Percentiles rank a stretch among this genome's conserved stretches.
These are phyloP conservation scores for Phytophthora fragariaefolia DNA, from an alignment of 352 stramenopile genomes.

Conservation along the genomic window DNA sequence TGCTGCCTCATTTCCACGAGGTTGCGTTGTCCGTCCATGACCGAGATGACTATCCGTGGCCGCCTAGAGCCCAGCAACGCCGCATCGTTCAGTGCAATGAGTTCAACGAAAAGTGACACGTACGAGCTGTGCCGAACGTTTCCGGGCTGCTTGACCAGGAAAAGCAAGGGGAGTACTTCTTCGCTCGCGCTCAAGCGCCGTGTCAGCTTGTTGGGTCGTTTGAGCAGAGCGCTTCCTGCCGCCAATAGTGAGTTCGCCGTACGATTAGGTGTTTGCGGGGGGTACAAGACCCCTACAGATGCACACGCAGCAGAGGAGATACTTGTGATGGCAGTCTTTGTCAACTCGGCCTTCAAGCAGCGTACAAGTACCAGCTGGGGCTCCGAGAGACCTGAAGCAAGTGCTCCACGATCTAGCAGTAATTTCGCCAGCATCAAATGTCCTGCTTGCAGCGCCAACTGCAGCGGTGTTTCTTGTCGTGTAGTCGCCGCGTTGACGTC, in stretches of 20 bases:
- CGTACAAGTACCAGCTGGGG: slow-evolving; percentile 54
- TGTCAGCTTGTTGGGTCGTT: slow-evolving; percentile 30
- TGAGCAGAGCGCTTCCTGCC: slow-evolving; percentile 27
- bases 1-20: slow-evolving; percentile 82
- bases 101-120: slow-evolving; percentile 82
- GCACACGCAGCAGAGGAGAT: slow-evolving; percentile 45
- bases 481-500: slow-evolving; percentile 64
- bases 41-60: slow-evolving; percentile 74
- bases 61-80: slow-evolving; percentile 48
- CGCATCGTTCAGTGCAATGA: slow-evolving; percentile 64
- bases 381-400: slow-evolving; percentile 51
- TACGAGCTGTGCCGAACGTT: slow-evolving; percentile 83
- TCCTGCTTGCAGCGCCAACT: slow-evolving; percentile 58
- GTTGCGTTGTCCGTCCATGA: slow-evolving; percentile 69
- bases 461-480: slow-evolving; percentile 57
- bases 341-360: slow-evolving; percentile 56
- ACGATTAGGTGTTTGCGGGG: slow-evolving; percentile 9
- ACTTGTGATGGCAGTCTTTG: slow-evolving; percentile 68
- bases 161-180: slow-evolving; percentile 57
- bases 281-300: slow-evolving; percentile 11
- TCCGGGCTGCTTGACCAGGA: slow-evolving; percentile 77
- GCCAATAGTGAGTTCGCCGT: slow-evolving; percentile 18
- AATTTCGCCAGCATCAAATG: slow-evolving; percentile 64
- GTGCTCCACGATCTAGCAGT: slow-evolving; percentile 56
- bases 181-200: slow-evolving; percentile 28